Percentiles rank a stretch among this genome's conserved stretches.
Evolutionary conservation across 2,329 filamentous ascomycete genomes (phyloP).

Genomic region (Trichocomaceae sp.): DNA sequence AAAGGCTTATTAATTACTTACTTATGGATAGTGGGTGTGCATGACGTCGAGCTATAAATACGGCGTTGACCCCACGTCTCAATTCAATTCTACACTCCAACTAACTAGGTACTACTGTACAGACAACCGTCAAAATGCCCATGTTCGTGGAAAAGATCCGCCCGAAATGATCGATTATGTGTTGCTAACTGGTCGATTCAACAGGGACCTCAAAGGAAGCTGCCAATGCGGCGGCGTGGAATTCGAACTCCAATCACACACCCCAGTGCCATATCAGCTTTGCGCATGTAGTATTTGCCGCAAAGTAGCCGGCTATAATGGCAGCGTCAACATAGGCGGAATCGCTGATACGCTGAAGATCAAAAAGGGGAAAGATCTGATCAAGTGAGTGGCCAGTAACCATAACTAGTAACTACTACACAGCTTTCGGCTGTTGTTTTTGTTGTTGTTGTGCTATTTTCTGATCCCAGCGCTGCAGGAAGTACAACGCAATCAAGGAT

Average conservation of each 20-base stretch:
- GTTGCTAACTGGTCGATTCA: not conserved
- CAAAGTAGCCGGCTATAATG: conserved; percentile 41
- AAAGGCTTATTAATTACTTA: not conserved
- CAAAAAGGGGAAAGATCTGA: conserved; percentile 36
- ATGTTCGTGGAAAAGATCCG: conserved; percentile 19
- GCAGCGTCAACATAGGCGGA: conserved; percentile 43
- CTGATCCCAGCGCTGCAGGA: too few relatives aligned
- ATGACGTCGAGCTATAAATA: conserved; percentile 8
- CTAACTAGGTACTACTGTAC: not conserved
- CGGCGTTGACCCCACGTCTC: not conserved
- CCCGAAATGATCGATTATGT: not conserved
- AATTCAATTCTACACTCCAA: not conserved
- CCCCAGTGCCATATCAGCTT: conserved; percentile 44
- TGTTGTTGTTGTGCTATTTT: too few relatives aligned
- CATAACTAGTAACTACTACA: too few relatives aligned
- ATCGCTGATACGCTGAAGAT: conserved; percentile 39
- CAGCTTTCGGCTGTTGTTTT: too few relatives aligned
- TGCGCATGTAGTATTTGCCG: conserved; percentile 47
- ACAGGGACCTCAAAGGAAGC: conserved; percentile 43
- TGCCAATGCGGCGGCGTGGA: conserved; percentile 45
- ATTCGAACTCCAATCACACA: conserved; percentile 41
- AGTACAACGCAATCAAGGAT: conserved; percentile 41
- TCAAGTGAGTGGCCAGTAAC: conserved; percentile 32
- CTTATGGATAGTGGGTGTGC: not conserved
- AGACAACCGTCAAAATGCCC: conserved; percentile 15